A percentile compares a stretch with the other conserved stretches of the same genome.
Conservation (phyloP, 2,329 filamentous ascomycete species). For the Hypomyces perniciosus region DNA sequence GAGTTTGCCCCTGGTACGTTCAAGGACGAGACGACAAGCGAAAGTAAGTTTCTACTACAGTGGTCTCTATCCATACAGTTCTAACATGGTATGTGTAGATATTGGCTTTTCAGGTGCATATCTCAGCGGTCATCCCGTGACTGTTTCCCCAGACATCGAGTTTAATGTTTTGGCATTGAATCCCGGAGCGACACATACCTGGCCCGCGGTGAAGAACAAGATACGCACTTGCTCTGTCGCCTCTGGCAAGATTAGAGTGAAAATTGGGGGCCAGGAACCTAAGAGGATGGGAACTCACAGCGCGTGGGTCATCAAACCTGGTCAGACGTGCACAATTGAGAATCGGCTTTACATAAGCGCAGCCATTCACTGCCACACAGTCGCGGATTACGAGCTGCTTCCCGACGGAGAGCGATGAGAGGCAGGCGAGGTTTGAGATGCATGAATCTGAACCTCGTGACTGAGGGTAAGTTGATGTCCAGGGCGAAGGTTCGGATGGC, state of each 20-base stretch:
- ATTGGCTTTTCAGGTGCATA: slow-evolving; percentile 40
- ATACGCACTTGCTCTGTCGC: slow-evolving; percentile 36
- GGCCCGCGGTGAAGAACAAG: slow-evolving; percentile 23
- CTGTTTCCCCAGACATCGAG: slow-evolving; percentile 31
- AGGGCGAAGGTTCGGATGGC: too few species aligned
- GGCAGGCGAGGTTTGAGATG: background rate
- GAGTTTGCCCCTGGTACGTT: slow-evolving; percentile 40
- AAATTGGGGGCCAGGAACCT: slow-evolving; percentile 25
- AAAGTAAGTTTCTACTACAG: slow-evolving; percentile 28
- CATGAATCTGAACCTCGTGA: too few species aligned
- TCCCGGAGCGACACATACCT: slow-evolving; percentile 30
- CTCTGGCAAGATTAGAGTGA: slow-evolving; percentile 36
- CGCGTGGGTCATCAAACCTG: slow-evolving; percentile 37
- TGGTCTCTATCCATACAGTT: background rate
- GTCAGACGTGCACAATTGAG: slow-evolving; percentile 31
- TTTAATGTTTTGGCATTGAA: slow-evolving; percentile 38
- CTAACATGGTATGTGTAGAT: slow-evolving; percentile 23
- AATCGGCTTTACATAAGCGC: slow-evolving; percentile 42
- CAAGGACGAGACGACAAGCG: slow-evolving; percentile 21
- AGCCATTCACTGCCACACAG: slow-evolving; percentile 35
- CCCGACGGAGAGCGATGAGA: background rate
- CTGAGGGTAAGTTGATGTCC: too few species aligned
- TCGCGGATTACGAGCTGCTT: slow-evolving; percentile 19
- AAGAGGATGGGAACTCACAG: slow-evolving; percentile 40
- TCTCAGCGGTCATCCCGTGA: slow-evolving; percentile 31